Percentiles rank a stretch among this genome's conserved stretches.
Conservation (phyloP, 495 filamentous ascomycete genomes). For the Penicillium angulare region DNA sequence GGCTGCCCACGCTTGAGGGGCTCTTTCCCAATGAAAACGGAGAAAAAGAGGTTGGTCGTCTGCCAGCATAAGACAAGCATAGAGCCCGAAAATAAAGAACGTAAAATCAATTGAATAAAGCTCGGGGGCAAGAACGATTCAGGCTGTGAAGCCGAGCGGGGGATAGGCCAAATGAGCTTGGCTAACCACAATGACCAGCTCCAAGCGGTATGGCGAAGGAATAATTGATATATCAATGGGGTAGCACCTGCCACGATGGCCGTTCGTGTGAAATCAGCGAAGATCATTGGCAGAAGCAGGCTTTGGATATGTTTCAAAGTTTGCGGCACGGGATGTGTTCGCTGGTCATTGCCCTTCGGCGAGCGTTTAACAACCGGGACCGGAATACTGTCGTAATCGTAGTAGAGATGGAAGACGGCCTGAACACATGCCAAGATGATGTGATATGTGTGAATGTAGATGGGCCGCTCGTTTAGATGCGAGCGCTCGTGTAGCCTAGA, state of each 20-base stretch:
- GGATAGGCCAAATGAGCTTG: conserved; percentile 70
- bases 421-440: conserved; percentile 67
- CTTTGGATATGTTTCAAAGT: conserved; percentile 34
- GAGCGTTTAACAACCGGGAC: conserved; percentile 48
- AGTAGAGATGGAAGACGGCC: conserved; percentile 64
- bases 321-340: conserved; percentile 33
- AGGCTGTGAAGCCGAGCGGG: conserved; percentile 60
- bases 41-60: conserved; percentile 71
- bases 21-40: conserved; percentile 70
- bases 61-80: conserved; percentile 73
- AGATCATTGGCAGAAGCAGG: conserved; percentile 21
- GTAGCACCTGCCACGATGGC: conserved; percentile 41
- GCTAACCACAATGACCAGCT: conserved; percentile 63
- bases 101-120: conserved; percentile 54
- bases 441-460: conserved; percentile 75
- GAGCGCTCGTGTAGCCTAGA: conserved; percentile 62
- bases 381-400: conserved; percentile 69
- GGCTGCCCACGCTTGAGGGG: conserved; percentile 81
- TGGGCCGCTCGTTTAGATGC: conserved; percentile 80
- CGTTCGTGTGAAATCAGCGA: conserved; percentile 37
- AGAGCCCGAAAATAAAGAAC: conserved; percentile 62
- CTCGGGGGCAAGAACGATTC: conserved; percentile 55
- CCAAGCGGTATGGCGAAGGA: conserved; percentile 66
- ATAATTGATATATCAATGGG: conserved; percentile 60
- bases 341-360: conserved; percentile 33